phyloP scores from a whole-genome alignment of 2,329 filamentous ascomycete species.

The Hymenoscyphus repandus region DNA sequence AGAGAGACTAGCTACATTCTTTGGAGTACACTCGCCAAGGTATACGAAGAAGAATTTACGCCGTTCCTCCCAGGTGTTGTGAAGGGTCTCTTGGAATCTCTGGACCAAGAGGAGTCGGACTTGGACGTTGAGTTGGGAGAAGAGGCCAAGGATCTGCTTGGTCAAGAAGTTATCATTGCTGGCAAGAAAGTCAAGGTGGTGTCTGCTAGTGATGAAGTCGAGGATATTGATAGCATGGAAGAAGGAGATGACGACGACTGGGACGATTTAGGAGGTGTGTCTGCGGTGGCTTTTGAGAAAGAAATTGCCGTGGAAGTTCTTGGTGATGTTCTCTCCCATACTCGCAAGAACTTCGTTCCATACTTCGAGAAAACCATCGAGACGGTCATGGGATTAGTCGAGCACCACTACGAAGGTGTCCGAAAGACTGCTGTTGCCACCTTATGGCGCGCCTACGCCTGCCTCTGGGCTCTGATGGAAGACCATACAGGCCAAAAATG shows the following conservation, averaged over 20 bases:
- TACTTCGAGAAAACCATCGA: slow-evolving; percentile 88
- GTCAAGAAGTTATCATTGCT: slow-evolving; percentile 69
- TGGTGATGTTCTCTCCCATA: slow-evolving; percentile 85
- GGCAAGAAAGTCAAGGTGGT: slow-evolving; percentile 85
- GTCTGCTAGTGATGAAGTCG: slow-evolving; percentile 52
- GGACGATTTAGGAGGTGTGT: slow-evolving; percentile 78
- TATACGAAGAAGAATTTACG: slow-evolving; percentile 80
- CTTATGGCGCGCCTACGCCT: slow-evolving; percentile 88
- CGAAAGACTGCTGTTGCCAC: slow-evolving; percentile 89
- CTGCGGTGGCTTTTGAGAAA: slow-evolving; percentile 88
- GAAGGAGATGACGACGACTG: slow-evolving; percentile 74
- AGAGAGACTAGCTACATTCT: slow-evolving; percentile 97
- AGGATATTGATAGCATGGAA: slow-evolving; percentile 55
- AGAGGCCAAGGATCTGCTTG: slow-evolving; percentile 67
- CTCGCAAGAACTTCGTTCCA: slow-evolving; percentile 71
- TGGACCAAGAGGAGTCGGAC: slow-evolving; percentile 84
- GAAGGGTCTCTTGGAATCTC: slow-evolving; percentile 73
- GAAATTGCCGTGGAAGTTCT: slow-evolving; percentile 95
- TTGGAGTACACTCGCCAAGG: slow-evolving; percentile 90
- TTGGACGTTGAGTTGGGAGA: slow-evolving; percentile 71
- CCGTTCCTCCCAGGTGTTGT: slow-evolving; percentile 75
- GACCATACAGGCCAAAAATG: slow-evolving; percentile 75
- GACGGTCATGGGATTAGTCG: slow-evolving; percentile 71
- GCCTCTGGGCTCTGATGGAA: slow-evolving; percentile 83
- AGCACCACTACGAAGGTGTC: slow-evolving; percentile 89